Evolutionary conservation across 345 rosid species (phyloP).

Genomic region (Orychophragmus violaceus): DNA sequence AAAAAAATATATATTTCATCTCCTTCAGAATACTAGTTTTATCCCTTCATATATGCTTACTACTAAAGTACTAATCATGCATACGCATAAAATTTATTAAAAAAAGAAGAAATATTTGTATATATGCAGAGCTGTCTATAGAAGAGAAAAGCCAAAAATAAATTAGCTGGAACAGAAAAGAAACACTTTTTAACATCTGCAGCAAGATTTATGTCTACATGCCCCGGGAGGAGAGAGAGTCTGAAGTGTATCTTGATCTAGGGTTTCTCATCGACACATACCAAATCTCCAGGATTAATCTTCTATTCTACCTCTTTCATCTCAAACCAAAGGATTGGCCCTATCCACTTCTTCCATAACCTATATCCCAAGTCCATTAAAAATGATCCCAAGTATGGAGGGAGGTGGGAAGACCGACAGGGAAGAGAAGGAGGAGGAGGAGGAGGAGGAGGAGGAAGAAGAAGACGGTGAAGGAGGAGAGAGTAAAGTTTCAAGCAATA

Average conservation of each 20-base stretch:
- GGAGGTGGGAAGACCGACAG: neutral
- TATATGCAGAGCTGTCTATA: conserved; percentile 4
- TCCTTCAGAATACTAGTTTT: neutral
- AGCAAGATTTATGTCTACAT: conserved; percentile 27
- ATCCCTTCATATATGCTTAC: neutral
- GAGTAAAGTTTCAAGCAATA: conserved; percentile 58
- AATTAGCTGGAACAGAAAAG: conserved; percentile 27
- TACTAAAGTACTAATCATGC: neutral
- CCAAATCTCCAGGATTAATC: conserved; percentile 7
- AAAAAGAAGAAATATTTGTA: neutral
- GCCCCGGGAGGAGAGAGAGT: conserved; percentile 14
- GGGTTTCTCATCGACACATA: conserved; percentile 24
- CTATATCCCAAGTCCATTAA: neutral
- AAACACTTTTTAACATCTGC: conserved; percentile 20
- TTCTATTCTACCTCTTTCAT: conserved; percentile 12
- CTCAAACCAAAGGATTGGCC: conserved; percentile 6
- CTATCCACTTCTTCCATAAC: neutral
- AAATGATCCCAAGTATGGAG: conserved; percentile 8
- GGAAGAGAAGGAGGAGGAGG: no score
- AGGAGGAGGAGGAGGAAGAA: neutral
- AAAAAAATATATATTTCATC: no score
- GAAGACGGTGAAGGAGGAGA: conserved; percentile 37
- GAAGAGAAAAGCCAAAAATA: conserved; percentile 16
- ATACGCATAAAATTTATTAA: neutral
- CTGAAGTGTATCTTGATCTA: conserved; percentile 24